phyloP scores from a whole-genome alignment of 768 basidiomycete genomes.

The Leccinum longicurvipes region DNA sequence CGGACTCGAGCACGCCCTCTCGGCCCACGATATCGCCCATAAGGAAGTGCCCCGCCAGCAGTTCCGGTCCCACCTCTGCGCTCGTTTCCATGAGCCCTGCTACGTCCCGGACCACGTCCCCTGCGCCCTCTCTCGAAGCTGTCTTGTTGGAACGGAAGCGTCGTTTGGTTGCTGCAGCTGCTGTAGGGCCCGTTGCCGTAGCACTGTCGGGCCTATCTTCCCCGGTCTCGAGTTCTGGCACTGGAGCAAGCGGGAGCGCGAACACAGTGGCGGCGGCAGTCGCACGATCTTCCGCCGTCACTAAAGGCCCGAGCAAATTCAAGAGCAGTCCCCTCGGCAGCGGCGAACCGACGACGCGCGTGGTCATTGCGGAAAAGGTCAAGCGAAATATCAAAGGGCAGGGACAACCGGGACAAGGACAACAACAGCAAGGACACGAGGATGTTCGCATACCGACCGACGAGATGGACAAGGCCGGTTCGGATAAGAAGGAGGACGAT shows the following conservation, averaged over 20 bases:
- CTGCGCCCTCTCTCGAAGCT: conserved; percentile 62
- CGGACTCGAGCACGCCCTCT: background rate
- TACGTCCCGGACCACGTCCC: conserved; percentile 39
- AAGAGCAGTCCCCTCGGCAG: conserved; percentile 71
- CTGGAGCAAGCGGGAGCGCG: background rate
- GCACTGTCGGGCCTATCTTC: background rate
- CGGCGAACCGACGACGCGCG: conserved; percentile 37
- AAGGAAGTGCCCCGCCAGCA: conserved; percentile 19
- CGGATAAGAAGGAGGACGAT: conserved; percentile 33
- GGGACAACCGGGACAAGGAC: conserved; percentile 16
- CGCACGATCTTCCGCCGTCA: conserved; percentile 11
- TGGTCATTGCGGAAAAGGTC: conserved; percentile 51
- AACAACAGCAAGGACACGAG: background rate
- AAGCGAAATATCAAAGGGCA: conserved; percentile 30
- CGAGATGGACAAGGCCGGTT: conserved; percentile 34
- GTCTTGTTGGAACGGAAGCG: conserved; percentile 65
- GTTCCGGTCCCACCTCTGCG: conserved; percentile 9
- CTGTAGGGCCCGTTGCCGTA: background rate
- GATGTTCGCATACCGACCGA: conserved; percentile 32
- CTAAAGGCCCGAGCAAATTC: conserved; percentile 55
- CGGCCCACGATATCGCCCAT: background rate
- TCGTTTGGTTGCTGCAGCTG: conserved; percentile 35
- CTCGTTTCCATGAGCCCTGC: conserved; percentile 14
- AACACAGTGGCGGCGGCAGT: background rate
- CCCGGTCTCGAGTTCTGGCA: background rate